Conservation (phyloP, 257 asterid genomes). For the Rhazya stricta region DNA sequence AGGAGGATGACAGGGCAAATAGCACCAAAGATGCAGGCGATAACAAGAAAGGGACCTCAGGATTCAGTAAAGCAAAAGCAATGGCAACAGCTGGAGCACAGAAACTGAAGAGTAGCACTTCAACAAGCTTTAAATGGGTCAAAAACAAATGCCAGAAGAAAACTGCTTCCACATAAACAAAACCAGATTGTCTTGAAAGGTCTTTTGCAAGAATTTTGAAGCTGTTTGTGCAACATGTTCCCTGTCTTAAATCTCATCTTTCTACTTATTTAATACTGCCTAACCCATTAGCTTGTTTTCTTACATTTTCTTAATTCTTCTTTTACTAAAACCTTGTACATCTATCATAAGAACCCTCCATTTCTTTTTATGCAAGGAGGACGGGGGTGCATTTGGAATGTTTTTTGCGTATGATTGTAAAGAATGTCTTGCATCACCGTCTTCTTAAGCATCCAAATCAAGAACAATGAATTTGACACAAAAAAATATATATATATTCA, state of each 20-base stretch:
- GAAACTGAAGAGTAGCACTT: conserved; percentile 58
- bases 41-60: conserved; percentile 39
- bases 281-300: neutral
- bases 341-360: too few species aligned
- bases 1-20: conserved; percentile 30
- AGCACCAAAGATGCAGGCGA: conserved; percentile 31
- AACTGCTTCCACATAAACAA: conserved; percentile 35
- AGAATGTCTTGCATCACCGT: neutral
- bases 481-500: neutral
- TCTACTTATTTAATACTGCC: neutral
- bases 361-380: too few species aligned
- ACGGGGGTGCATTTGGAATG: neutral
- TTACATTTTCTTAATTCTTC: neutral
- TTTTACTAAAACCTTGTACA: neutral
- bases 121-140: conserved; percentile 63
- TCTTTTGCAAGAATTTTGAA: neutral
- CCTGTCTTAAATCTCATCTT: neutral
- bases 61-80: conserved; percentile 64
- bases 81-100: conserved; percentile 52
- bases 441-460: neutral
- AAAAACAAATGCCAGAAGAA: conserved; percentile 70
- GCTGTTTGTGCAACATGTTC: neutral
- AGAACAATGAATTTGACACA: neutral
- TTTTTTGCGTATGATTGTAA: neutral
- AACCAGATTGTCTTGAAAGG: neutral